phyloP scores from a whole-genome alignment of 345 rosid genomes.

The Gossypium arboreum region DNA sequence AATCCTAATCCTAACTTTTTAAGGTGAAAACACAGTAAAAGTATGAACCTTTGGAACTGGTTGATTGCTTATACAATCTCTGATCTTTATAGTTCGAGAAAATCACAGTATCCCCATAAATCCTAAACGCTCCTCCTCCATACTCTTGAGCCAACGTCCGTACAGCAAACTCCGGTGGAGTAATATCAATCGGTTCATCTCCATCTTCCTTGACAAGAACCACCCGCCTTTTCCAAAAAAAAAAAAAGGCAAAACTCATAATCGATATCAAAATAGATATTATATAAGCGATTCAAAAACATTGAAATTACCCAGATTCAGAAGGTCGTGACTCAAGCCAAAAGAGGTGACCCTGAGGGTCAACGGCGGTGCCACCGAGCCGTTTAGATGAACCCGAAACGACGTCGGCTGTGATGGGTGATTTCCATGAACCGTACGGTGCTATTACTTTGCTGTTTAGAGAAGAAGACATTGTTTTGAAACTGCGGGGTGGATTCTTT shows the following conservation, averaged over 20 bases:
- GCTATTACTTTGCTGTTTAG: conserved; percentile 38
- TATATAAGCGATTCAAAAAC: not conserved
- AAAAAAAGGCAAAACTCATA: not conserved
- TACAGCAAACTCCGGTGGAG: conserved; percentile 75
- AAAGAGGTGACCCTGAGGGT: conserved; percentile 62
- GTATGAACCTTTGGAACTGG: conserved; percentile 38
- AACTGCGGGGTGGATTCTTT: not conserved
- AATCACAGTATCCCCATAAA: conserved; percentile 50
- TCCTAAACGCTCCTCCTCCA: conserved; percentile 88
- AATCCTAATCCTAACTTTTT: too few species aligned
- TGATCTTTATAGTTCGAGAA: conserved; percentile 91
- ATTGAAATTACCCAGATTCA: conserved; percentile 60
- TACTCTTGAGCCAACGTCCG: conserved; percentile 82
- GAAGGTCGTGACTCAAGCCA: conserved; percentile 85
- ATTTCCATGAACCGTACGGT: conserved; percentile 92
- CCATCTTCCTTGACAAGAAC: conserved; percentile 69
- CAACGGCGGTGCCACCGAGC: conserved; percentile 71
- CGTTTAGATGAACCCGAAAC: conserved; percentile 81
- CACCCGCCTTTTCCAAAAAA: conserved; percentile 41
- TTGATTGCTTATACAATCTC: conserved; percentile 62
- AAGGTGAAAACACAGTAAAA: not conserved
- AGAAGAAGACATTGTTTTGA: conserved; percentile 53
- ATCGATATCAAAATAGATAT: not conserved
- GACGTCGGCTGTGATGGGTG: conserved; percentile 83
- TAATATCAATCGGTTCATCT: conserved; percentile 56